Base-by-base conservation (phyloP, 441 rosid genomes). In the Pelargonium exstipulatum region DNA sequence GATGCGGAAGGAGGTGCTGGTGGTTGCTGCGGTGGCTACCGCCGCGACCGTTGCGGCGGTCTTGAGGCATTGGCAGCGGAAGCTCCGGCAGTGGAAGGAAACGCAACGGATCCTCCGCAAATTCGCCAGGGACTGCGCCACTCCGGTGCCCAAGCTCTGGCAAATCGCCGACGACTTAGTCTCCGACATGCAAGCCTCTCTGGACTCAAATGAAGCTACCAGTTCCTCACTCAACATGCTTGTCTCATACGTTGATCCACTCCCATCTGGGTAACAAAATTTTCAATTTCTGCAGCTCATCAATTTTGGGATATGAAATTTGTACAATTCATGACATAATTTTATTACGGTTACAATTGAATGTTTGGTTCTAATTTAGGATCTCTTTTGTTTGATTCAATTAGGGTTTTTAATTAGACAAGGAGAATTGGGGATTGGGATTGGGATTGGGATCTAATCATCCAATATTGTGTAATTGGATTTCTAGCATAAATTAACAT, bases 71-170 rank as follows among this genome's bases (percentile, higher is more conserved):
- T 73, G 82, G 83, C 75, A 73, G 43, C 69, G 37, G 69, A 85
- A 75, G 63, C n/a, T n/a, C n/a, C 60, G 77, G 12, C 78, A 73
- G 48, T 68, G 79, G 77, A 80, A 74, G 77, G 71, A 79, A 3
- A 74, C 84, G 0, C 83, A 85, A 35, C 69, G 77, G 4, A 84
- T 87, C 20, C 12, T 89, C n/a, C 73, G 84, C 14, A 84, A 79
- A 66, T 83, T 87, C 16, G 85, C 90, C 0, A 78, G 81, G 73
- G 88, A 87, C 73, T 80, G 91, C 17, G 91, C 89, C 60, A 84
- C 90, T 49, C 90, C 95, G 1, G 85, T 82, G 1, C 51, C 83
- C 2, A 81, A 71, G 71, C 91, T 89, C 1, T 85, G 85, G 90
- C 67, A 72, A 75, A 77, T 87, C 68, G 85, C 88, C 5, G 76